Evolutionary conservation across 1,284 basidiomycete species (phyloP), one percentile per base, ranked within the genome.

Genomic region (Rhodotorula sp.): DNA sequence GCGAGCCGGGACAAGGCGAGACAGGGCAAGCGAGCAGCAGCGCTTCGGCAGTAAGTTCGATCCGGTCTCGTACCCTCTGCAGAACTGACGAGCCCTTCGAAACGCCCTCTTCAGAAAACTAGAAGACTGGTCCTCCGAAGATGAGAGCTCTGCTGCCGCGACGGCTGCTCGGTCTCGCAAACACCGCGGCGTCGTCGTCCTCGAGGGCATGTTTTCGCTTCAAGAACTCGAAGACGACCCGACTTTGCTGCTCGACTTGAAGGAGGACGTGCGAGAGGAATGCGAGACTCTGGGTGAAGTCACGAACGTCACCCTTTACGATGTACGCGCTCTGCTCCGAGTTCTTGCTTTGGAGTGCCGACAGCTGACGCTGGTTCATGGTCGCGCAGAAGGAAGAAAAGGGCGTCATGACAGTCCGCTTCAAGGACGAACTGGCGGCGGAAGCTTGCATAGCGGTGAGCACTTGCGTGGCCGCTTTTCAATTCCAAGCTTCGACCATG

Each of bases 341-440:
- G 43, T 61, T 45, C 50, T 52, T 26, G 18, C 54, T 64, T 1
- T 12, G 12, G 18, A 16, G 26, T 4, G 19, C 2, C 19, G 6
- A 26, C 21, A 6, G 57, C 62, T 47, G n/a, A 56, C n/a, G 28
- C 7, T 21, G 14, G 55, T 15, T 1, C 19, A 28, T 3, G 21
- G 15, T 43, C 21, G 8, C 38, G 65, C 81, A 97, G 93, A 87
- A 89, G 83, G 97, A 99, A 80, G 84, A 88, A 31, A 93, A 97
- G 55, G 97, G 97, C 2, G 83, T 99, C 68, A 97, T 99, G 87
- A 95, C 94, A 0, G 89, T 99, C 73, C 95, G 95, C 77, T 99
- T 98, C 84, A 88, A 89, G 70, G 93, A 95, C 74, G 85, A 90
- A 8, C 78, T 92, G 5, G 89, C 92, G 66, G 95, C 95, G 0